These are phyloP conservation scores for Amphibolis antarctica DNA, from an alignment of 106 monocot genomes.

Conservation along the genomic window DNA sequence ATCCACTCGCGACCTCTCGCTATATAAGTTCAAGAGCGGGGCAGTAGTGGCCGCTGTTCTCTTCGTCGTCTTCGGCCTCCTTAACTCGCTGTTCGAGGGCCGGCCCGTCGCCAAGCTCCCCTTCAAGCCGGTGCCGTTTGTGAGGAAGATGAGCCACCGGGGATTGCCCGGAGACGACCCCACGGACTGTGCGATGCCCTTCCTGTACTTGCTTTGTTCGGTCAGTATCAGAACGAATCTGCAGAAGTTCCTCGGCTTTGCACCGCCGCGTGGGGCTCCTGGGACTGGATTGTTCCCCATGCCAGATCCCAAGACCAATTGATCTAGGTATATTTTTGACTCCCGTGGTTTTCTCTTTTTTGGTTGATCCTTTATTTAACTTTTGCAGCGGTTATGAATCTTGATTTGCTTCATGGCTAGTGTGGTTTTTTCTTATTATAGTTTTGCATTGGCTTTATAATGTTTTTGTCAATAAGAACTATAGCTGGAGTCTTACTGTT, in stretches of 20 bases:
- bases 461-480: no score
- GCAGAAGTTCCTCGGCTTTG: conserved; percentile 91
- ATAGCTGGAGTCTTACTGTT: no score
- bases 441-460: no score
- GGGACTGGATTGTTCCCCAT: conserved; percentile 68
- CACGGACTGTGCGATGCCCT: conserved; percentile 97
- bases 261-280: conserved; percentile 71
- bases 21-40: conserved; percentile 97
- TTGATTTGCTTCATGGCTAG: no score
- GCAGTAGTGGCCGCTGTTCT: conserved; percentile 84
- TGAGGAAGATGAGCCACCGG: conserved; percentile 92
- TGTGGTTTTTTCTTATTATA: no score
- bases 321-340: conserved; percentile 6
- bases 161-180: conserved; percentile 66
- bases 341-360: no score
- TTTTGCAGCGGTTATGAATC: no score
- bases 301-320: conserved; percentile 77
- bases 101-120: conserved; percentile 88
- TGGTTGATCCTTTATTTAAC: no score
- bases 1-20: conserved; percentile 85
- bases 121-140: conserved; percentile 56
- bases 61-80: conserved; percentile 89
- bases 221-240: conserved; percentile 93
- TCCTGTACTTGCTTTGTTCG: conserved; percentile 88
- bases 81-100: conserved; percentile 97